These are phyloP conservation scores for Saccharomycopsis vini DNA, from an alignment of 805 yeast species.

Conservation along the genomic window DNA sequence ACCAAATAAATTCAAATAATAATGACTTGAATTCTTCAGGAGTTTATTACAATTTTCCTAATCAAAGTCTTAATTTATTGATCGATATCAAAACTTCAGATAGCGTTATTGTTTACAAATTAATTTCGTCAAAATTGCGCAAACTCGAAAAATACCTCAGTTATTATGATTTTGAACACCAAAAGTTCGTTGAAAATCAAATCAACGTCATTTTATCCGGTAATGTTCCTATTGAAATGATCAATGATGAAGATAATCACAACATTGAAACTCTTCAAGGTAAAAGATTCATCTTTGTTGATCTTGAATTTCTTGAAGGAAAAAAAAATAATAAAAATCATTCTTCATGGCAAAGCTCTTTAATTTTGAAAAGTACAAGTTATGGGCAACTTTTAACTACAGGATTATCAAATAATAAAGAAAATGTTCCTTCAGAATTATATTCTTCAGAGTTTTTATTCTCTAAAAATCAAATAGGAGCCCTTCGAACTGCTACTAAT, in stretches of 20 bases:
- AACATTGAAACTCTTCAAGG: background rate
- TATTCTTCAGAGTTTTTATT: background rate
- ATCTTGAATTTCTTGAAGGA: conserved; percentile 22
- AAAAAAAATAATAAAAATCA: background rate
- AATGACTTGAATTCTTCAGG: conserved; percentile 25
- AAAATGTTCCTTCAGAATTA: background rate
- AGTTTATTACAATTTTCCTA: conserved; percentile 35
- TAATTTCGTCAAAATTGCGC: conserved; percentile 36
- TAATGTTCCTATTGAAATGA: conserved; percentile 39
- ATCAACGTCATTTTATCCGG: conserved; percentile 60
- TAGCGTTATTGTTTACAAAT: conserved; percentile 34
- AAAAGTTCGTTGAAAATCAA: conserved; percentile 39
- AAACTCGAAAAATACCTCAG: conserved; percentile 45
- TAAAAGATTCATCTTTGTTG: conserved; percentile 33
- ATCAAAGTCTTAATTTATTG: conserved; percentile 34
- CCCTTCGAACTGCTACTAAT: background rate
- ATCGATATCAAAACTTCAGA: conserved; percentile 55
- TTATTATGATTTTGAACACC: conserved; percentile 32
- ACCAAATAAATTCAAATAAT: conserved; percentile 31
- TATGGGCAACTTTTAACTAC: conserved; percentile 1
- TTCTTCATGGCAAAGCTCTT: no score
- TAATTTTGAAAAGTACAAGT: conserved; percentile 2
- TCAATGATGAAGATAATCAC: conserved; percentile 22
- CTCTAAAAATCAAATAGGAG: background rate
- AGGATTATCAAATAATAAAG: background rate